phyloP scores from a whole-genome alignment of 75 land plant genomes.

The Larix kaempferi region DNA sequence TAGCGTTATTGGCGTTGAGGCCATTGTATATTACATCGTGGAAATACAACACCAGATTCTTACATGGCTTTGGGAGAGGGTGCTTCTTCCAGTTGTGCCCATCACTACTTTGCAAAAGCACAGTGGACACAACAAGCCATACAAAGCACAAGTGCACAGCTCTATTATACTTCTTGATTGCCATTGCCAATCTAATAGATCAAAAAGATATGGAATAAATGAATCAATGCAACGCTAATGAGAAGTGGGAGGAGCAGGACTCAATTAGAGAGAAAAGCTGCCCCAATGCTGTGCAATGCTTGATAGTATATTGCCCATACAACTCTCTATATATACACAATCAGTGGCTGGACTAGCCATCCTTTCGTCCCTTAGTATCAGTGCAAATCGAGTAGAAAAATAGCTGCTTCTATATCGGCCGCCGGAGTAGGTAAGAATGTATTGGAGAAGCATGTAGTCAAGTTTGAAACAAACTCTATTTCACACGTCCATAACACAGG shows the following conservation, averaged over 20 bases:
- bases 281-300: neutral
- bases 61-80: conserved; percentile 23
- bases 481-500: too few species aligned
- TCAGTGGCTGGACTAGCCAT: neutral
- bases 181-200: neutral
- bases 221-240: too few species aligned
- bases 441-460: neutral
- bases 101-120: neutral
- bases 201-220: too few species aligned
- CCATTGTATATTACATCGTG: conserved; percentile 57
- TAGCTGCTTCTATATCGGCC: neutral
- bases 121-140: neutral
- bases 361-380: neutral
- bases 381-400: neutral
- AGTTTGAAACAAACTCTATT: neutral
- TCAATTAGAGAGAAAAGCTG: neutral
- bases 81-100: neutral
- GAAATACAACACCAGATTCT: conserved; percentile 35
- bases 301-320: neutral
- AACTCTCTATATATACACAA: neutral
- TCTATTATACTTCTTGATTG: neutral
- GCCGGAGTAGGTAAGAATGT: conserved; percentile 10
- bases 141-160: neutral
- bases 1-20: conserved; percentile 30
- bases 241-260: neutral